Base-by-base conservation (phyloP, 2,329 filamentous ascomycete genomes). In the Emmonsia crescens region DNA sequence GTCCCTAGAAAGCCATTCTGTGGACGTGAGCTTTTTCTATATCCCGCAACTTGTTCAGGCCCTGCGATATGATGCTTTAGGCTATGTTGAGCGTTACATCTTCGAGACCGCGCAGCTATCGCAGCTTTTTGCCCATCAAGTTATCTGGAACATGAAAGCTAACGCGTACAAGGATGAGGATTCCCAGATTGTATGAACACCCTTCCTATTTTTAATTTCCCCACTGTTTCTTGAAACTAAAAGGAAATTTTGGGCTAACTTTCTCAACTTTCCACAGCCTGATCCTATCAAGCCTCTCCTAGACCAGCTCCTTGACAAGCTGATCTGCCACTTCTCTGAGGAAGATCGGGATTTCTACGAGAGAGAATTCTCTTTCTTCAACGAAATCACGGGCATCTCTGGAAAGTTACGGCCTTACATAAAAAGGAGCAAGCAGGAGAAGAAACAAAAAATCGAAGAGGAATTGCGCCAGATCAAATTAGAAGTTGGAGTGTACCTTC, bases 141-240 rank as follows among this genome's bases (percentile, higher is more conserved):
- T 99, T 67, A 99, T 99, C 72, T 99, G 95, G 94, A 99, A 99
- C 73, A 99, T 99, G 88, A 99, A 97, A 74, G 94, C 94, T 38
- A 99, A 99, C 74, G 89, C 92, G 1, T 99, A 89, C 81, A 99
- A 96, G 74, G 95, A 99, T 66, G 93, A 99, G 69, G 91, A 96
- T 67, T 92, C 88, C 16, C 85, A 88, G 68, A 84, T 96, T 65
- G 87, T 89, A 79, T 80, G 85, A 76, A 21, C 12, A 36, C 29
- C 36, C 57, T 49, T 46, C 42, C 52, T 12, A 44, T 31, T 48
- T 49, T 64, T 24, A 24, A 29, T 61, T 65, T 21, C 6, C 56
- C 64, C 62, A 62, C 65, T 60, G 49, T 56, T 46, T 42, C 31
- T 3, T 38, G 19, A 21, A 38, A 51, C 58, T 16, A 57, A 12